A percentile compares a stretch with the other conserved stretches of the same genome.
Evolutionary conservation across 805 yeast genomes (phyloP).

Genomic region (Vanderwaltozyma verrucispora): DNA sequence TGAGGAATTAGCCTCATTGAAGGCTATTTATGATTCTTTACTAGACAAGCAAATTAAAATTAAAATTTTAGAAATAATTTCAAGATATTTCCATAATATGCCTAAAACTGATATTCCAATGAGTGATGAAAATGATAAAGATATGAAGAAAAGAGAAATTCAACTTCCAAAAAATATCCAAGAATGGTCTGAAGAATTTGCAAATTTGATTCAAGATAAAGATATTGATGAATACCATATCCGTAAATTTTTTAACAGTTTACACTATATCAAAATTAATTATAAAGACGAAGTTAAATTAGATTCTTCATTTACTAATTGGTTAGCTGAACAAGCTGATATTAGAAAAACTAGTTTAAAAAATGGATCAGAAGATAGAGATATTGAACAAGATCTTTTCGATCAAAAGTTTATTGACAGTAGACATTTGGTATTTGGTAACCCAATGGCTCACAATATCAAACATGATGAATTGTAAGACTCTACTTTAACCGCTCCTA

Average conservation of each 20-base stretch:
- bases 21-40: conserved; percentile 9
- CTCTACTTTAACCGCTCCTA: no score
- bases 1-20: conserved; percentile 11
- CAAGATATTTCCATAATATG: conserved; percentile 11
- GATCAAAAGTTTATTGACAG: conserved; percentile 34
- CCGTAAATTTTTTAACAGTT: conserved; percentile 32
- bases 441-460: conserved; percentile 52
- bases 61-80: conserved; percentile 22
- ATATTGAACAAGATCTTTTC: conserved; percentile 25
- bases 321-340: conserved; percentile 47
- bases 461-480: conserved; percentile 32
- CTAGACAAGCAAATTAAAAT: conserved; percentile 18
- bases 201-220: conserved; percentile 18
- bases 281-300: conserved; percentile 26
- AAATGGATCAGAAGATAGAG: conserved; percentile 22
- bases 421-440: conserved; percentile 69
- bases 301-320: conserved; percentile 40
- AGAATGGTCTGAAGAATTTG: conserved; percentile 21
- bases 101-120: not conserved
- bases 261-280: conserved; percentile 29
- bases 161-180: conserved; percentile 8
- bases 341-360: conserved; percentile 19
- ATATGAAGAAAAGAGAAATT: conserved; percentile 5
- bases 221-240: conserved; percentile 32
- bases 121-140: conserved; percentile 2